phyloP scores from a whole-genome alignment of 371 early-diverging fungal genomes.

The Lichtheimia ornata region DNA sequence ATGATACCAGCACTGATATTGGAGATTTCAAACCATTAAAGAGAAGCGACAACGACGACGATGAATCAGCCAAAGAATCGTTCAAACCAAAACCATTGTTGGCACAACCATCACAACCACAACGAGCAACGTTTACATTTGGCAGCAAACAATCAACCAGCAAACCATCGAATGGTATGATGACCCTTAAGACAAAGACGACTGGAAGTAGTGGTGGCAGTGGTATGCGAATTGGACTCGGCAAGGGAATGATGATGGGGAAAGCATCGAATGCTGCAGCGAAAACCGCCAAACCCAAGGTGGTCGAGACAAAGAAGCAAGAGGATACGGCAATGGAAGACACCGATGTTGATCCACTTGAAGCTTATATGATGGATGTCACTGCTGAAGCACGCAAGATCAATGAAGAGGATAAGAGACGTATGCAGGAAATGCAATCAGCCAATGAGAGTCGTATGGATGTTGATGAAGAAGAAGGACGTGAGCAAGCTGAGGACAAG shows the following conservation, averaged over 20 bases:
- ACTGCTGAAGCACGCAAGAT: constrained; percentile 72
- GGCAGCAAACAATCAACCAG: not conserved
- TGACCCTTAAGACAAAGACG: constrained; percentile 28
- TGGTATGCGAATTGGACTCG: constrained; percentile 43
- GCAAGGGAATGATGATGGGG: constrained; percentile 24
- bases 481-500: constrained; percentile 51
- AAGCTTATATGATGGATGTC: constrained; percentile 87
- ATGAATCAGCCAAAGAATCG: constrained; percentile 22
- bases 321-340: constrained; percentile 18
- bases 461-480: constrained; percentile 44
- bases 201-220: not conserved
- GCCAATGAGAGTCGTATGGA: constrained; percentile 40
- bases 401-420: constrained; percentile 64
- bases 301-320: constrained; percentile 5
- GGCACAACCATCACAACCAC: constrained; percentile 3
- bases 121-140: constrained; percentile 7
- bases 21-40: constrained; percentile 34
- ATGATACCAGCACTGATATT: constrained; percentile 20
- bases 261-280: constrained; percentile 7
- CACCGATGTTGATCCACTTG: constrained; percentile 68
- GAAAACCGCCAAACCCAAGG: not conserved
- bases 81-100: constrained; percentile 16
- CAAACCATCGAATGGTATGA: constrained; percentile 7
- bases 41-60: constrained; percentile 13
- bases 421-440: constrained; percentile 24